phyloP scores from a whole-genome alignment of 805 yeast genomes.

The Saccharomycopsis sp. region DNA sequence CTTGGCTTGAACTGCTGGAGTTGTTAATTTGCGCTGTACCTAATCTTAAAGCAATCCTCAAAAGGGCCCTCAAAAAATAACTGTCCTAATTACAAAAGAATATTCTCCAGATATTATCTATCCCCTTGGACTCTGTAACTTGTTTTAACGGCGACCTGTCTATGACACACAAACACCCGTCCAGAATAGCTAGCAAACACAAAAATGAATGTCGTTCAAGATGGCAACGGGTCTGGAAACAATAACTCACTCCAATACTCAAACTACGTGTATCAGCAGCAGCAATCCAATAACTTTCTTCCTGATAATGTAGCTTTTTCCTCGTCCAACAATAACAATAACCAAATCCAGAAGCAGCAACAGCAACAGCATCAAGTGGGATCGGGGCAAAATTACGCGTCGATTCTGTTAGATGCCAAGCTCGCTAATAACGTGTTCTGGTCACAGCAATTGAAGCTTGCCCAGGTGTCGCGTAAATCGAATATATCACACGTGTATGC shows the following conservation, averaged over 20 bases:
- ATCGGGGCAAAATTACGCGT: background rate
- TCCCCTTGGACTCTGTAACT: too few relatives aligned
- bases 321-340: background rate
- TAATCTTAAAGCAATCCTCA: too few relatives aligned
- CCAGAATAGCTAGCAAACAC: slow-evolving; percentile 23
- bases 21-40: too few relatives aligned
- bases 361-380: slow-evolving; percentile 26
- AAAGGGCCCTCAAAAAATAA: too few relatives aligned
- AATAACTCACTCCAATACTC: background rate
- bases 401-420: slow-evolving; percentile 30
- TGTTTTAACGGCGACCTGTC: too few relatives aligned
- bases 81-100: too few relatives aligned
- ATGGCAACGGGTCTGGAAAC: background rate
- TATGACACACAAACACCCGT: slow-evolving; percentile 17
- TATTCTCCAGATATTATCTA: too few relatives aligned
- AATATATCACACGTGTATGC: slow-evolving; percentile 77
- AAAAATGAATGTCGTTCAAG: background rate
- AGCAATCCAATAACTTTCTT: slow-evolving; percentile 21
- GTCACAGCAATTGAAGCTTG: slow-evolving; percentile 75
- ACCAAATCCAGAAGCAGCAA: slow-evolving; percentile 23
- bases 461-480: slow-evolving; percentile 62
- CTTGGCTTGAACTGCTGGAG: background rate
- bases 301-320: slow-evolving; percentile 23
- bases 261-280: background rate
- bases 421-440: slow-evolving; percentile 44